Conservation (phyloP, 805 yeast genomes). For the Isabelozyma rhagii region DNA sequence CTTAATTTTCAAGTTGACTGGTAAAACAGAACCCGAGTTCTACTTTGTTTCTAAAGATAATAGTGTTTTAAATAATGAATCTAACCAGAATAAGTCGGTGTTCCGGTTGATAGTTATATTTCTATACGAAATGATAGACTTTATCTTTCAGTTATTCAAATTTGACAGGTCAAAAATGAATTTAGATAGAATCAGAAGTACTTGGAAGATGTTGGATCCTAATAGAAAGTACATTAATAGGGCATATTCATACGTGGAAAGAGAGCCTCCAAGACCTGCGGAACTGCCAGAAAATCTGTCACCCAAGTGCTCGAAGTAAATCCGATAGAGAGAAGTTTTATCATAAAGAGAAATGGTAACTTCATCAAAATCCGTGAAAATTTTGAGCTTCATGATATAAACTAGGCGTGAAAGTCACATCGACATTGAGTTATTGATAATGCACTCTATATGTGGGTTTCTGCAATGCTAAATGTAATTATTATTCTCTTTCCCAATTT, state of each 20-base stretch:
- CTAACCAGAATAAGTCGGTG: conserved; percentile 4
- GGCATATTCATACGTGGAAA: conserved; percentile 32
- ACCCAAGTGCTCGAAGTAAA: too few relatives aligned
- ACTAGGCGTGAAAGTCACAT: too few relatives aligned
- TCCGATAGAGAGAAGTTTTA: too few relatives aligned
- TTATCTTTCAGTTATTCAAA: conserved; percentile 31
- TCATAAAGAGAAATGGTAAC: too few relatives aligned
- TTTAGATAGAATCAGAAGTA: conserved; percentile 36
- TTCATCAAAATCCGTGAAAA: too few relatives aligned
- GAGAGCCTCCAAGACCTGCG: conserved; percentile 11
- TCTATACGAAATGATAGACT: conserved; percentile 29
- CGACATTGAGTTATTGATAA: too few relatives aligned
- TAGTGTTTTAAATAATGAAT: background rate
- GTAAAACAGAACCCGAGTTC: conserved; percentile 7
- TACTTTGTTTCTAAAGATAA: conserved; percentile 7
- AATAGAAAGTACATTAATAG: conserved; percentile 32
- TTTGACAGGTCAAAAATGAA: conserved; percentile 42
- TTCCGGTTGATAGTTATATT: conserved; percentile 24
- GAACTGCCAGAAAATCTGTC: background rate
- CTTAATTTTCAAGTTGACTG: conserved; percentile 25
- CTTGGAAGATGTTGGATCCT: conserved; percentile 41
- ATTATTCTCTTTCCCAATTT: too few relatives aligned
- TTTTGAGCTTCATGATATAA: too few relatives aligned
- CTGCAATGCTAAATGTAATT: too few relatives aligned
- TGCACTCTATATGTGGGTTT: too few relatives aligned